Conservation (phyloP, 2,329 filamentous ascomycete species). For the Pseudogymnoascus destructans region DNA sequence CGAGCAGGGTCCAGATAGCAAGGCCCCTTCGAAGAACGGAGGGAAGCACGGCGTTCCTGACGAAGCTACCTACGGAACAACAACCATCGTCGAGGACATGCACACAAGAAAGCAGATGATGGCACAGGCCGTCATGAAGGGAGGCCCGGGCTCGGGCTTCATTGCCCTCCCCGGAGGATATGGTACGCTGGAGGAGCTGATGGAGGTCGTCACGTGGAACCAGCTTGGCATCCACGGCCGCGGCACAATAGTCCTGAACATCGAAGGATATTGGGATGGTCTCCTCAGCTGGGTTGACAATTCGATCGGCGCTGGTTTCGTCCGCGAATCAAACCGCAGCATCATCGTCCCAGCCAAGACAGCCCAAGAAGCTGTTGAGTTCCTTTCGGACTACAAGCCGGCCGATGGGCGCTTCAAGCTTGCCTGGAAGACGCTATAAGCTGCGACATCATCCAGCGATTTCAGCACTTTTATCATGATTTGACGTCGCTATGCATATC, state of each 20-base stretch:
- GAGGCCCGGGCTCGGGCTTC: slow-evolving; percentile 75
- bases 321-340: slow-evolving; percentile 52
- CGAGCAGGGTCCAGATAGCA: slow-evolving; percentile 52
- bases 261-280: slow-evolving; percentile 86
- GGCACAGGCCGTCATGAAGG: slow-evolving; percentile 73
- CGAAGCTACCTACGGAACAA: slow-evolving; percentile 58
- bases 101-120: slow-evolving; percentile 91
- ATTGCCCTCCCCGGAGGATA: slow-evolving; percentile 81
- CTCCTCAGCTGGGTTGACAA: slow-evolving; percentile 69
- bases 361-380: slow-evolving; percentile 57
- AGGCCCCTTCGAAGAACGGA: slow-evolving; percentile 30
- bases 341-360: slow-evolving; percentile 69
- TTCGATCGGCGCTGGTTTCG: slow-evolving; percentile 64
- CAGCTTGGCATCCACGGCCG: slow-evolving; percentile 82
- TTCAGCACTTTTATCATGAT: background rate
- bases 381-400: slow-evolving; percentile 61
- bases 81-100: slow-evolving; percentile 89
- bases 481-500: background rate
- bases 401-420: slow-evolving; percentile 66
- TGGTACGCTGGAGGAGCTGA: slow-evolving; percentile 90
- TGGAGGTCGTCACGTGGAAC: slow-evolving; percentile 88
- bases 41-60: slow-evolving; percentile 31
- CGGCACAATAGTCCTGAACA: slow-evolving; percentile 71
- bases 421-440: slow-evolving; percentile 50
- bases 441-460: background rate